phyloP scores from a whole-genome alignment of 768 basidiomycete genomes.

The Phanerochaete sordida region DNA sequence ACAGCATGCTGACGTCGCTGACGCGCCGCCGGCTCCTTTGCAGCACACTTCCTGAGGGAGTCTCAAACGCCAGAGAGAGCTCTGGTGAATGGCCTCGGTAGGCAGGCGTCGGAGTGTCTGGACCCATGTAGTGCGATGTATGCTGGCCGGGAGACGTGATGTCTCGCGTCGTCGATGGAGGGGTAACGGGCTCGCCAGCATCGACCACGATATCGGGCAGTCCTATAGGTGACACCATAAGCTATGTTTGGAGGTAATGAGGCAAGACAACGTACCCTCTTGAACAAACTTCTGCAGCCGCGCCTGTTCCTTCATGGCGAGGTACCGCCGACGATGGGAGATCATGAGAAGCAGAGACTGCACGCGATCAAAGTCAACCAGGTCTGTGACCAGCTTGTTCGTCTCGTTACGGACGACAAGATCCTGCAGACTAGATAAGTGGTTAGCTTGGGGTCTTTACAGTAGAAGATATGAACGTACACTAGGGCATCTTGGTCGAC shows the following conservation, averaged over 20 bases:
- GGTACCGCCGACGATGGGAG: conserved; percentile 64
- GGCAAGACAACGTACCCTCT: conserved; percentile 31
- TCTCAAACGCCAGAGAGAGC: conserved; percentile 43
- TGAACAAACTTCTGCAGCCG: conserved; percentile 32
- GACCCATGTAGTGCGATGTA: conserved; percentile 18
- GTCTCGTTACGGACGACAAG: conserved; percentile 71
- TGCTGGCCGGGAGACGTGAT: conserved; percentile 40
- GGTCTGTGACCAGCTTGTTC: conserved; percentile 75
- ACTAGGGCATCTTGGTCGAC: conserved; percentile 84
- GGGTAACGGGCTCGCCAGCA: conserved; percentile 47
- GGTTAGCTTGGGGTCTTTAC: not conserved
- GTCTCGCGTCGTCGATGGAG: conserved; percentile 47
- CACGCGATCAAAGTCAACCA: conserved; percentile 83
- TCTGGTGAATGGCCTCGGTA: conserved; percentile 34
- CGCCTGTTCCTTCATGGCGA: conserved; percentile 46
- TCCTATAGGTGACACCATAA: not conserved
- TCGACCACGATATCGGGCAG: conserved; percentile 56
- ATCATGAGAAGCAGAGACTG: conserved; percentile 77
- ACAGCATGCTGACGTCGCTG: conserved; percentile 59
- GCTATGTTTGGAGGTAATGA: not conserved
- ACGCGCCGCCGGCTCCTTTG: conserved; percentile 54
- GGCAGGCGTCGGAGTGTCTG: conserved; percentile 34
- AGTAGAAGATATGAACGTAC: conserved; percentile 43
- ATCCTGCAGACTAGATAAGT: conserved; percentile 65
- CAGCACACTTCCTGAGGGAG: conserved; percentile 38